A percentile compares a stretch with the other conserved stretches of the same genome.
phyloP scores from a whole-genome alignment of 23 red algal species.

The Gracilaria vermiculophylla region DNA sequence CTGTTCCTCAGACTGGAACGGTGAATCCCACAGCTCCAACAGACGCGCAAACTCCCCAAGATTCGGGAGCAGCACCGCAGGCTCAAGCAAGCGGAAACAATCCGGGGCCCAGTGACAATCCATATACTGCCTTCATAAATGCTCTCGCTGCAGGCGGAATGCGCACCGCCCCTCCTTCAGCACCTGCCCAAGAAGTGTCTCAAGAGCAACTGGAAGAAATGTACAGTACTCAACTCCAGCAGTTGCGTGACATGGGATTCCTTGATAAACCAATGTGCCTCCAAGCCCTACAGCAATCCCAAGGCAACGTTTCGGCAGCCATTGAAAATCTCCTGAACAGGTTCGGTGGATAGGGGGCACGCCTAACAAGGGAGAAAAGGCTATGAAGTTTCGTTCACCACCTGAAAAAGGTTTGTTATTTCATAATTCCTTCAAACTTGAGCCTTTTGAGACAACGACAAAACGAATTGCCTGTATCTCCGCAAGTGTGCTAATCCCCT shows the following conservation, averaged over 20 bases:
- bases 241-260: slow-evolving; percentile 99
- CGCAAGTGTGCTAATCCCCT: not conserved
- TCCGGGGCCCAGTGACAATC: not conserved
- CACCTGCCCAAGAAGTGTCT: slow-evolving; percentile 59
- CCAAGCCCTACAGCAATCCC: slow-evolving; percentile 76
- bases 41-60: not conserved
- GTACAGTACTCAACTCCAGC: slow-evolving; percentile 85
- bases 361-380: not conserved
- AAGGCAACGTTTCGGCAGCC: slow-evolving; percentile 90
- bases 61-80: not conserved
- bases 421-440: not conserved
- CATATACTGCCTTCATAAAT: slow-evolving; percentile 59
- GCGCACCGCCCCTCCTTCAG: slow-evolving; percentile 13
- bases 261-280: slow-evolving; percentile 89
- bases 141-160: slow-evolving; percentile 16
- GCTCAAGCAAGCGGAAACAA: not conserved
- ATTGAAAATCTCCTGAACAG: slow-evolving; percentile 89
- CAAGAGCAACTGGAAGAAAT: slow-evolving; percentile 95
- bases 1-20: slow-evolving; percentile 5
- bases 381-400: slow-evolving; percentile 3
- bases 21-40: not conserved
- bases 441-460: not conserved
- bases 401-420: slow-evolving; percentile 15
- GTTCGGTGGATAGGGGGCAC: slow-evolving; percentile 61
- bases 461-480: not conserved